Evolutionary conservation across 805 yeast species (phyloP).

Genomic region (Tetrapisispora fleetii): DNA sequence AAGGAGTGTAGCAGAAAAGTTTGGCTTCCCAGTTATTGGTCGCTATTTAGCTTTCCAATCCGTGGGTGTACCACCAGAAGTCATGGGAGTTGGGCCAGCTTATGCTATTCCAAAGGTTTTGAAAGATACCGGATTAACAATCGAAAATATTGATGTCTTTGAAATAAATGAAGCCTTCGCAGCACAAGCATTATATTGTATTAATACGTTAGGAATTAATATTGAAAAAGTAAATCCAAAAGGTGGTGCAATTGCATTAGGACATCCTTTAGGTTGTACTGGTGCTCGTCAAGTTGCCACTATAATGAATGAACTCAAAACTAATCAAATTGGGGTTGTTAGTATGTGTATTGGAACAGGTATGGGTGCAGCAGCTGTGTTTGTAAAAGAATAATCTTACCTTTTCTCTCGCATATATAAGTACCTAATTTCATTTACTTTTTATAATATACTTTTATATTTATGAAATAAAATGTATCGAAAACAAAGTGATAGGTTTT

Average conservation of each 20-base stretch:
- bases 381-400: conserved; percentile 56
- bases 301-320: conserved; percentile 63
- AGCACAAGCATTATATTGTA: conserved; percentile 78
- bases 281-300: conserved; percentile 94
- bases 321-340: conserved; percentile 80
- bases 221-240: conserved; percentile 67
- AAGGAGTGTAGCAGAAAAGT: conserved; percentile 70
- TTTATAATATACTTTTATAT: background rate
- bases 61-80: conserved; percentile 93
- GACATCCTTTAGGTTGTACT: conserved; percentile 87
- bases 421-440: background rate
- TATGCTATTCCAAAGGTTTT: conserved; percentile 83
- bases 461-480: too few species aligned
- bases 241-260: conserved; percentile 96
- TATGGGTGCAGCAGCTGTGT: conserved; percentile 93
- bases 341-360: conserved; percentile 98
- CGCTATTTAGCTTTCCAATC: conserved; percentile 70
- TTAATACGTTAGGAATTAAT: conserved; percentile 58
- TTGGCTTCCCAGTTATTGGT: conserved; percentile 64
- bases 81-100: conserved; percentile 98
- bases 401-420: background rate
- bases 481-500: too few species aligned
- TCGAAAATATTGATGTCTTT: conserved; percentile 60
- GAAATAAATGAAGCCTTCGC: conserved; percentile 98
- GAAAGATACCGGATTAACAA: conserved; percentile 46